phyloP scores from a whole-genome alignment of 805 yeast species.

The Ogataea henricii region DNA sequence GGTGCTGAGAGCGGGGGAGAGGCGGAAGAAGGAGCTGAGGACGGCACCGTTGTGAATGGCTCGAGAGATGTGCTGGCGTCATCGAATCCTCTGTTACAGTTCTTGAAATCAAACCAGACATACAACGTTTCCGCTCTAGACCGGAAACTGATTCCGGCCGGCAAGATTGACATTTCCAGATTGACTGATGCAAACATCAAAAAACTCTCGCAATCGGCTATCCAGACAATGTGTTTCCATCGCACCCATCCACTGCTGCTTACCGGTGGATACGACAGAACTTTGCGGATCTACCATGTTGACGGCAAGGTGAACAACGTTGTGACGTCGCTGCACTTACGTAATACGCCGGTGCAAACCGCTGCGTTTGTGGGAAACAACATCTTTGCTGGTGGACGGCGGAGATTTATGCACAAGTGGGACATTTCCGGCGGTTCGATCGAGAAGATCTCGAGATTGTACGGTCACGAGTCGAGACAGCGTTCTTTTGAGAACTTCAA shows the following conservation, averaged over 20 bases:
- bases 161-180: constrained; percentile 72
- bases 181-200: constrained; percentile 83
- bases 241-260: constrained; percentile 77
- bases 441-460: constrained; percentile 84
- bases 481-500: constrained; percentile 85
- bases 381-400: constrained; percentile 86
- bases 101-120: constrained; percentile 35
- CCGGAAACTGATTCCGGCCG: constrained; percentile 64
- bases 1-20: constrained; percentile 35
- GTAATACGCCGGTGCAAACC: constrained; percentile 77
- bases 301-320: constrained; percentile 84
- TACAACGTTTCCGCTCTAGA: constrained; percentile 32
- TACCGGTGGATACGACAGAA: constrained; percentile 91
- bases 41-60: constrained; percentile 12
- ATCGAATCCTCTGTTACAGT: constrained; percentile 36
- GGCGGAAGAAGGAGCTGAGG: constrained; percentile 12
- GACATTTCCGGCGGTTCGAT: constrained; percentile 62
- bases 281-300: constrained; percentile 82
- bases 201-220: constrained; percentile 70
- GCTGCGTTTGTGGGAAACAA: constrained; percentile 62
- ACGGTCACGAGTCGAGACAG: constrained; percentile 88
- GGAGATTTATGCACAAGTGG: constrained; percentile 92
- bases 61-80: constrained; percentile 26
- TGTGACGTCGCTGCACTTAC: constrained; percentile 79
- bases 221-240: constrained; percentile 87